Evolutionary conservation across 805 yeast genomes (phyloP), one percentile per base, ranked within the genome.

Genomic region (Debaryomyces prosopidis): DNA sequence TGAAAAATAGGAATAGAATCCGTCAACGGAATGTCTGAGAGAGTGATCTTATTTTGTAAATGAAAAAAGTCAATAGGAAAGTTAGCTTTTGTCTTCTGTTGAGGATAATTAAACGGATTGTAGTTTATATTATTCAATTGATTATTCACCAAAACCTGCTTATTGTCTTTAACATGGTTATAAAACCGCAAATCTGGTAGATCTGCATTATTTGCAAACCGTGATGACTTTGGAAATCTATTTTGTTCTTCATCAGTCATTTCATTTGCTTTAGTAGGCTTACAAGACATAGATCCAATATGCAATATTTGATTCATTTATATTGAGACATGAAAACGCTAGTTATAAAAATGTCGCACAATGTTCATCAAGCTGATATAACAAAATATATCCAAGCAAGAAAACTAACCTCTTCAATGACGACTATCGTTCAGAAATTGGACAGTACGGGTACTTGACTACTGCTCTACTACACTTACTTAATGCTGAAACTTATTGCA

Each of bases 1-100:
- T 65, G 63, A 11, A 82, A 66, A 0, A 79, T 71, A 2, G 96
- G 96, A n/a, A 75, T 71, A 18, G 50, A 60, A 36, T 47, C 43
- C 11, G 37, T 40, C 38, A 42, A 42, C 3, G 51, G 47, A n/a
- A 44, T 18, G 23, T 48, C 55, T 10, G 50, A 49, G 14, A 57
- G 40, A 19, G 53, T 49, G 15, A 60, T 55, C 16, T 51, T 54
- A 39, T 53, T 71, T 17, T 62, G 64, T 10, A 76, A 54, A 31
- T 71, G 69, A 42, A 68, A 66, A 38, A 47, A 58, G 43, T 77
- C 80, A 16, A 75, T 59, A 3, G 77, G 77, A 16, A 75, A 70
- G 49, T 67, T 73, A 16, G 75, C 66, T 37, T 75, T 65, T 30
- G 72, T 67, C 45, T 69, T 63, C 52, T 58, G 73, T 48, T 77